Conservation (phyloP, 768 basidiomycete genomes). For the Trametes elegans region DNA sequence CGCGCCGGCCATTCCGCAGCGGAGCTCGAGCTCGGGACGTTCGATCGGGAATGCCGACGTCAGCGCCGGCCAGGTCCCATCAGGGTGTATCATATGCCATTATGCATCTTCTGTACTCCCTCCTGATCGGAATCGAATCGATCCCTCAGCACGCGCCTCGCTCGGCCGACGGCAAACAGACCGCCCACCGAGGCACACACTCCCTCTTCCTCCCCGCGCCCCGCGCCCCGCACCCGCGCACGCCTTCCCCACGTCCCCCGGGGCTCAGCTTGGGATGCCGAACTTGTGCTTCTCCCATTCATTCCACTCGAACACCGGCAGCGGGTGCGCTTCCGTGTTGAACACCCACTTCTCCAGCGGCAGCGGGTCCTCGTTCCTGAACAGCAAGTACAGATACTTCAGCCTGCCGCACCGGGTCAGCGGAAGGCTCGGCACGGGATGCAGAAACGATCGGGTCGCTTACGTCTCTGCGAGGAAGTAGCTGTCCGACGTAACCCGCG, state of each 20-base stretch:
- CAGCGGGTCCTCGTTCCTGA: conserved; percentile 59
- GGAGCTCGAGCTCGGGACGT: neutral
- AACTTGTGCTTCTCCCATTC: conserved; percentile 46
- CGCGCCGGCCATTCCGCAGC: conserved; percentile 6
- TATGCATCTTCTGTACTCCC: conserved; percentile 3
- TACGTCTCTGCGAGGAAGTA: conserved; percentile 57
- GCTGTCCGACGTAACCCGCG: conserved; percentile 27
- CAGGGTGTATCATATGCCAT: conserved; percentile 10
- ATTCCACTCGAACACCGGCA: conserved; percentile 69
- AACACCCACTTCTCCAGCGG: conserved; percentile 45
- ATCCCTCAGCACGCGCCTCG: neutral
- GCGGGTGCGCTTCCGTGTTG: conserved; percentile 69
- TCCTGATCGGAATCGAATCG: conserved; percentile 4
- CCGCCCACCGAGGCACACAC: neutral
- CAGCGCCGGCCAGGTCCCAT: conserved; percentile 10
- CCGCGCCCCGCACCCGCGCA: too few species aligned
- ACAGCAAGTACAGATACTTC: conserved; percentile 72
- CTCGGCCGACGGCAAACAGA: neutral
- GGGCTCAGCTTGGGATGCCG: conserved; percentile 20
- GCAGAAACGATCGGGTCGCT: conserved; percentile 12
- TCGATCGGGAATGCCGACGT: conserved; percentile 5
- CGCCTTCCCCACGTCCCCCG: neutral
- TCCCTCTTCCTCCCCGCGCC: too few species aligned
- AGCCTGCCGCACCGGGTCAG: conserved; percentile 38
- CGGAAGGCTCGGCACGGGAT: neutral